Evolutionary conservation across 257 asterid species (phyloP).

Genomic region (Solanum pinnatisectum): DNA sequence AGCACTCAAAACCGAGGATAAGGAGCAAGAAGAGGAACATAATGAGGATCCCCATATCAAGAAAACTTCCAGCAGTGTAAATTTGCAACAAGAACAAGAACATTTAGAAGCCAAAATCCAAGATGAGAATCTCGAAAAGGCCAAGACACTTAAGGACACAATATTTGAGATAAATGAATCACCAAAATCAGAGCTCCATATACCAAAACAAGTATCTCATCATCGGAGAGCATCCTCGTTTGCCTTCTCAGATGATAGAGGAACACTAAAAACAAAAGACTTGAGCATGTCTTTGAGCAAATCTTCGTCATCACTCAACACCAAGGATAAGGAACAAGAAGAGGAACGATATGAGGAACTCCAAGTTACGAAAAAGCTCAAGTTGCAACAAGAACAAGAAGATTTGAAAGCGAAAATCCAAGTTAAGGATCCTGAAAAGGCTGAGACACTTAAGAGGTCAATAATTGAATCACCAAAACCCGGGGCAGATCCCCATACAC

Average conservation of each 20-base stretch:
- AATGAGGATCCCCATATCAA: neutral
- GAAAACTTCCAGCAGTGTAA: conserved; percentile 25
- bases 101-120: conserved; percentile 3
- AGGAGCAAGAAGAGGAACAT: conserved; percentile 8
- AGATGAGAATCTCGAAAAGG: conserved; percentile 53
- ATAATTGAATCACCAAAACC: conserved; percentile 28
- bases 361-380: conserved; percentile 10
- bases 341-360: neutral
- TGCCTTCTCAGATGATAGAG: conserved; percentile 23
- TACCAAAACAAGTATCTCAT: conserved; percentile 28
- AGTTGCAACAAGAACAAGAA: conserved; percentile 28
- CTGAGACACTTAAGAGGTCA: conserved; percentile 56
- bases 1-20: conserved; percentile 24
- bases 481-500: conserved; percentile 2
- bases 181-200: conserved; percentile 1
- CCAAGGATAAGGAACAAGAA: neutral
- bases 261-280: conserved; percentile 21
- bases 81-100: conserved; percentile 27
- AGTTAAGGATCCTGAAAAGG: conserved; percentile 53
- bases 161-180: conserved; percentile 39
- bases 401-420: neutral
- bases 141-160: conserved; percentile 58
- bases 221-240: conserved; percentile 16
- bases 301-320: conserved; percentile 29
- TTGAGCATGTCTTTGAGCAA: neutral